Evolutionary conservation across 2,329 filamentous ascomycete genomes (phyloP).

Genomic region (Zalaria sp.): DNA sequence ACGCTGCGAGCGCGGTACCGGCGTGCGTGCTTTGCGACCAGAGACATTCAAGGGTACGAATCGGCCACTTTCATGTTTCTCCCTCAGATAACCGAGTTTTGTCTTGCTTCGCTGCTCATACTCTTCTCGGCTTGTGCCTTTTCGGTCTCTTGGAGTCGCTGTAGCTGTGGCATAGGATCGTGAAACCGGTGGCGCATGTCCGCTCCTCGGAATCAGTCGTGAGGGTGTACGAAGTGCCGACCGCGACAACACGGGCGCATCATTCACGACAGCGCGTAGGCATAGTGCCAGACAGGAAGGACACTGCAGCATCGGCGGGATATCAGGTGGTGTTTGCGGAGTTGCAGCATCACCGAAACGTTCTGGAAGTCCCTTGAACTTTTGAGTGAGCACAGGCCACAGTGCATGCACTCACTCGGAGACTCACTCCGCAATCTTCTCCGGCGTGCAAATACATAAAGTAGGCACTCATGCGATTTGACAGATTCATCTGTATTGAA

Average conservation of each 20-base stretch:
- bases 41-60: conserved; percentile 4
- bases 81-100: too few species aligned
- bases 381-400: too few species aligned
- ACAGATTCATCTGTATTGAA: too few species aligned
- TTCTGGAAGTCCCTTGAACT: too few species aligned
- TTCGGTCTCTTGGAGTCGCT: neutral
- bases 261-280: conserved; percentile 24
- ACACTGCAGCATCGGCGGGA: conserved; percentile 27
- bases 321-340: too few species aligned
- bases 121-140: neutral
- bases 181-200: neutral
- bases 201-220: conserved; percentile 1
- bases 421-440: too few species aligned
- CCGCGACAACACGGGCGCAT: conserved; percentile 10
- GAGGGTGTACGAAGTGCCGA: conserved; percentile 7
- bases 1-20: conserved; percentile 8
- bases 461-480: too few species aligned
- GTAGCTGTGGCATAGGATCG: neutral
- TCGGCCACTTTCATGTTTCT: neutral
- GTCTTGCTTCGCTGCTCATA: conserved; percentile 1
- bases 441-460: too few species aligned
- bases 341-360: too few species aligned
- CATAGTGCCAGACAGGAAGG: conserved; percentile 28
- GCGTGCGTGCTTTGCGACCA: conserved; percentile 1
- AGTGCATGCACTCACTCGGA: too few species aligned